These are phyloP conservation scores for Fusarium sp. DNA, from an alignment of 2,329 filamentous ascomycete genomes.

Conservation along the genomic window DNA sequence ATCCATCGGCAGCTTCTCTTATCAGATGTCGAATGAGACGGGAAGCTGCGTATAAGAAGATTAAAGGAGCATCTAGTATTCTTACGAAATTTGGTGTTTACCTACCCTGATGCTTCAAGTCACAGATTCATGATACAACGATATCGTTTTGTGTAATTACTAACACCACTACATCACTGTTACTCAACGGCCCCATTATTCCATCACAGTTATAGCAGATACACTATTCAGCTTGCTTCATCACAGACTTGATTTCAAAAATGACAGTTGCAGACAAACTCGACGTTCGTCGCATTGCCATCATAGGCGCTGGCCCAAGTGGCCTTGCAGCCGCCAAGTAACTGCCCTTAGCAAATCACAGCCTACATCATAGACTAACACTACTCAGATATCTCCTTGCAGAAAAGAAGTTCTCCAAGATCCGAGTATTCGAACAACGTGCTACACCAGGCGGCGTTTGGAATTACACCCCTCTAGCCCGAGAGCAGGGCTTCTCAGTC, in stretches of 20 bases:
- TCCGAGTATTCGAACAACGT: constrained; percentile 78
- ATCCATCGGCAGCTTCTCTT: constrained; percentile 30
- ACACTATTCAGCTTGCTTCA: background rate
- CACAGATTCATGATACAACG: background rate
- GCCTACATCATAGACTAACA: background rate
- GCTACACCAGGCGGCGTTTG: constrained; percentile 74
- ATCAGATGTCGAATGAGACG: constrained; percentile 15
- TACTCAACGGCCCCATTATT: background rate
- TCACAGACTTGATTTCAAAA: background rate
- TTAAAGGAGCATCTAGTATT: background rate
- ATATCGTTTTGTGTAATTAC: background rate
- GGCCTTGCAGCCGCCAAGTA: constrained; percentile 70
- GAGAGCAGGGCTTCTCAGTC: constrained; percentile 45
- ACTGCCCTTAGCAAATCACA: background rate
- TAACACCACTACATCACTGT: background rate
- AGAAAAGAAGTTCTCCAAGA: constrained; percentile 69
- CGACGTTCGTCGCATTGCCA: constrained; percentile 64
- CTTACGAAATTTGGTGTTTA: background rate
- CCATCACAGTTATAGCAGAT: background rate
- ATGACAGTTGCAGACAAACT: constrained; percentile 42
- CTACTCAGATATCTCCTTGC: constrained; percentile 71
- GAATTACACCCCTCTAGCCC: constrained; percentile 66
- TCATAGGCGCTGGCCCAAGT: constrained; percentile 79
- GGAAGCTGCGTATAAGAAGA: constrained; percentile 6
- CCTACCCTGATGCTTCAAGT: background rate